Evolutionary conservation across 108 stramenopile genomes (phyloP).

Genomic region (Fragilaria radians): DNA sequence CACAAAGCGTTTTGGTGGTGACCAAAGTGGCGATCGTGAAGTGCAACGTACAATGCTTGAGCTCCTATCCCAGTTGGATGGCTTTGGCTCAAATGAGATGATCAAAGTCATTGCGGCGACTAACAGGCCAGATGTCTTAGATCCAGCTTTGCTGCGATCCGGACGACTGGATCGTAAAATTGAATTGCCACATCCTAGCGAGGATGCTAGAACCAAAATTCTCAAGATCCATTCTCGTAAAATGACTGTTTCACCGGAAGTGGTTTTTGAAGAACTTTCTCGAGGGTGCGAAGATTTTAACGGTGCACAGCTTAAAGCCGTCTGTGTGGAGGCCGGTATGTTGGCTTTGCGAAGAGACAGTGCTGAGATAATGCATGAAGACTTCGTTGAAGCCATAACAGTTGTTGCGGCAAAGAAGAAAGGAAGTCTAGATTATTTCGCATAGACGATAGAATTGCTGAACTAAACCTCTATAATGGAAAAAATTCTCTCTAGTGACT

Average conservation of each 20-base stretch:
- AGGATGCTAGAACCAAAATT: slow-evolving; percentile 97
- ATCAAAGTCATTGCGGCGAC: slow-evolving; percentile 99
- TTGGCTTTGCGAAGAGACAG: slow-evolving; percentile 97
- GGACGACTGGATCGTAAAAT: slow-evolving; percentile 99
- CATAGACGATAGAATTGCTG: no score
- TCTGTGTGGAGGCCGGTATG: slow-evolving; percentile 99
- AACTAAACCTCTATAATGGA: no score
- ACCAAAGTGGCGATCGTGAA: slow-evolving; percentile 92
- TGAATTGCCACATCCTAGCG: slow-evolving; percentile 98
- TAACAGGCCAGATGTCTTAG: slow-evolving; percentile 96
- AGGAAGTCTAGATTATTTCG: no score
- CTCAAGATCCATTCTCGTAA: slow-evolving; percentile 95
- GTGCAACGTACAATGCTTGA: slow-evolving; percentile 99
- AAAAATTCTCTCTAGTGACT: no score
- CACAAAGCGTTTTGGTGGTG: slow-evolving; percentile 95
- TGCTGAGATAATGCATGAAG: slow-evolving; percentile 98
- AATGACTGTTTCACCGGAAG: slow-evolving; percentile 95
- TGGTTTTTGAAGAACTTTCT: slow-evolving; percentile 96
- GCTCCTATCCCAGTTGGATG: slow-evolving; percentile 98
- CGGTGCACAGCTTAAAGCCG: slow-evolving; percentile 99
- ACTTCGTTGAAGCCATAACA: slow-evolving; percentile 98
- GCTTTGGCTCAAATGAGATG: slow-evolving; percentile 97
- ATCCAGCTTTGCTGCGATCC: slow-evolving; percentile 97
- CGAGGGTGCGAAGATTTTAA: slow-evolving; percentile 97
- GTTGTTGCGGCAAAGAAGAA: slow-evolving; percentile 98